phyloP scores from a whole-genome alignment of 164 flowering plant species.

The Platanus orientalis region DNA sequence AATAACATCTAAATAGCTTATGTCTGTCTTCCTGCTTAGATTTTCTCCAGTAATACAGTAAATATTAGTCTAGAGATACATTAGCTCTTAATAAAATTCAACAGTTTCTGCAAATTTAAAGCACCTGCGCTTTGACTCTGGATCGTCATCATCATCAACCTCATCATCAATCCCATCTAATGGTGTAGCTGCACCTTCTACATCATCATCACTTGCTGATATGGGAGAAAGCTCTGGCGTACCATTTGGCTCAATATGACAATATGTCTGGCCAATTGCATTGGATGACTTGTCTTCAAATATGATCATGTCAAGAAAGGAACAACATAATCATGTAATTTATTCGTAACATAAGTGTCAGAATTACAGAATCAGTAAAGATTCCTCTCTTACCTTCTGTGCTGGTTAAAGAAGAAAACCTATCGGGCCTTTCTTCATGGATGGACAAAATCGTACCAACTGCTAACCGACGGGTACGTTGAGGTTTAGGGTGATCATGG shows the following conservation, averaged over 20 bases:
- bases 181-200: slow-evolving; percentile 28
- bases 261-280: slow-evolving; percentile 29
- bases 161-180: slow-evolving; percentile 28
- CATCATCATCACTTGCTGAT: slow-evolving; percentile 34
- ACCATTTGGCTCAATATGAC: slow-evolving; percentile 32
- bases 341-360: neutral
- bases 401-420: no score
- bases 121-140: slow-evolving; percentile 54
- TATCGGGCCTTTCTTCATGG: no score
- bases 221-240: slow-evolving; percentile 38
- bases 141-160: slow-evolving; percentile 52
- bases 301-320: neutral
- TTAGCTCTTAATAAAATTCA: neutral
- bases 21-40: slow-evolving; percentile 55
- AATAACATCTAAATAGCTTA: slow-evolving; percentile 44
- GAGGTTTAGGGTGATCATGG: no score
- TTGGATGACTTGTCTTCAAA: slow-evolving; percentile 30
- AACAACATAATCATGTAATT: slow-evolving; percentile 5
- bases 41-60: slow-evolving; percentile 9
- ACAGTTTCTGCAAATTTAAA: neutral
- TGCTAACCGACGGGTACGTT: no score
- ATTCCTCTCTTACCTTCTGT: no score
- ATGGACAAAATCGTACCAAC: no score
- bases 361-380: neutral
- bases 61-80: slow-evolving; percentile 3